Percentiles rank a stretch among this genome's conserved stretches.
Conservation (phyloP, 257 asterid species). For the Anisodus acutangulus region DNA sequence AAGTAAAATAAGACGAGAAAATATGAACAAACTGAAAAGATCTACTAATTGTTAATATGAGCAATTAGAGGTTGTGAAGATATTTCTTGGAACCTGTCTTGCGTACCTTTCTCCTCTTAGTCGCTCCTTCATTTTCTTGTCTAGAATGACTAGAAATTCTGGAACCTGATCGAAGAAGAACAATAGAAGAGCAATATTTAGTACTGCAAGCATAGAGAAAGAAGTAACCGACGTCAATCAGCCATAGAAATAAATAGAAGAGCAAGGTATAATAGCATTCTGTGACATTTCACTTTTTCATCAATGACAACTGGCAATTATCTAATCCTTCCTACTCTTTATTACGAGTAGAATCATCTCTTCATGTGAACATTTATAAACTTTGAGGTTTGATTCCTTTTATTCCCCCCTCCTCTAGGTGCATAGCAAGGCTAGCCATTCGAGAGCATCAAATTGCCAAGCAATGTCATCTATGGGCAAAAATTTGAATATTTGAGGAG, state of each 20-base stretch:
- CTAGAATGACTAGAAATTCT: slow-evolving; percentile 45
- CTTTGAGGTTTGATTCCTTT: neutral
- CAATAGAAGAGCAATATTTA: slow-evolving; percentile 33
- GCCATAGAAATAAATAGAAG: slow-evolving; percentile 4
- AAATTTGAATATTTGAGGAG: slow-evolving; percentile 14
- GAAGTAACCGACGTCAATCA: neutral
- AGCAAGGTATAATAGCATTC: neutral
- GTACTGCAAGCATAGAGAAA: slow-evolving; percentile 9
- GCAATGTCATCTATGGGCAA: neutral
- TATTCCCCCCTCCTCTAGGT: neutral
- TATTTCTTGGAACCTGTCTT: slow-evolving; percentile 15
- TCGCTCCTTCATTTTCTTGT: slow-evolving; percentile 50
- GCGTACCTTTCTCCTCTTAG: slow-evolving; percentile 77
- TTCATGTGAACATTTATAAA: neutral
- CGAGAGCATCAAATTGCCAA: neutral
- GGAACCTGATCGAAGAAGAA: slow-evolving; percentile 55
- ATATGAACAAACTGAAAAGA: slow-evolving; percentile 17
- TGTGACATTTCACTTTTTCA: neutral
- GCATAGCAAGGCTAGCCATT: slow-evolving; percentile 8
- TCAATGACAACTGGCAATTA: neutral
- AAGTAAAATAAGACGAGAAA: slow-evolving; percentile 28
- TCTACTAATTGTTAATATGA: neutral
- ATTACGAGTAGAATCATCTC: neutral
- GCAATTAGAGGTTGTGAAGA: neutral
- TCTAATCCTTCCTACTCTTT: neutral